phyloP scores from a whole-genome alignment of 345 rosid genomes.

The Salix caprea region DNA sequence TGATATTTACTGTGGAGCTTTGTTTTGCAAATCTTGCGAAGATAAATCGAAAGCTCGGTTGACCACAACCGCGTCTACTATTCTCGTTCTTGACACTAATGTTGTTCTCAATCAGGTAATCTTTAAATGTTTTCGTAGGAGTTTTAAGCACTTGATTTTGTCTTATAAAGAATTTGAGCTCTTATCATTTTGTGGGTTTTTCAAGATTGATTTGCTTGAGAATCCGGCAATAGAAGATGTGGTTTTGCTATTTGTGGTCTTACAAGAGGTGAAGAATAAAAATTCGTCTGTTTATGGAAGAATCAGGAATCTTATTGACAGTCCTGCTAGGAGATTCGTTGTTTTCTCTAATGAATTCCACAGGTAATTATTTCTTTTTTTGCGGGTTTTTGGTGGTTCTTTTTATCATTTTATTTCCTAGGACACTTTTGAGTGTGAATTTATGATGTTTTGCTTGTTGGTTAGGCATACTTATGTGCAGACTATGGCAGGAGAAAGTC shows the following conservation, averaged over 20 bases:
- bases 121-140: background rate
- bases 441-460: background rate
- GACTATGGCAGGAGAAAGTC: constrained; percentile 73
- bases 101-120: constrained; percentile 91
- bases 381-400: background rate
- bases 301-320: constrained; percentile 74
- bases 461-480: constrained; percentile 82
- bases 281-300: constrained; percentile 66
- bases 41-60: constrained; percentile 59
- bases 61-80: constrained; percentile 41
- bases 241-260: constrained; percentile 74
- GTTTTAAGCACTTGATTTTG: background rate
- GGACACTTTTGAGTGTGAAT: background rate
- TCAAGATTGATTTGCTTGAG: constrained; percentile 91
- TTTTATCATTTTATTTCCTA: background rate
- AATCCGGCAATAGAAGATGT: constrained; percentile 79
- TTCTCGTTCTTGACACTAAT: constrained; percentile 79
- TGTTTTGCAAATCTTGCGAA: constrained; percentile 54
- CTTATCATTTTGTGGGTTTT: background rate
- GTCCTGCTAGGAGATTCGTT: constrained; percentile 57
- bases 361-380: constrained; percentile 39
- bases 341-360: constrained; percentile 93
- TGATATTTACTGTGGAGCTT: constrained; percentile 79
- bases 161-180: background rate
- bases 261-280: constrained; percentile 92